Percentiles rank a stretch among this genome's conserved stretches.
Conservation (phyloP, 2,329 filamentous ascomycete species). For the Cryphonectria japonica region DNA sequence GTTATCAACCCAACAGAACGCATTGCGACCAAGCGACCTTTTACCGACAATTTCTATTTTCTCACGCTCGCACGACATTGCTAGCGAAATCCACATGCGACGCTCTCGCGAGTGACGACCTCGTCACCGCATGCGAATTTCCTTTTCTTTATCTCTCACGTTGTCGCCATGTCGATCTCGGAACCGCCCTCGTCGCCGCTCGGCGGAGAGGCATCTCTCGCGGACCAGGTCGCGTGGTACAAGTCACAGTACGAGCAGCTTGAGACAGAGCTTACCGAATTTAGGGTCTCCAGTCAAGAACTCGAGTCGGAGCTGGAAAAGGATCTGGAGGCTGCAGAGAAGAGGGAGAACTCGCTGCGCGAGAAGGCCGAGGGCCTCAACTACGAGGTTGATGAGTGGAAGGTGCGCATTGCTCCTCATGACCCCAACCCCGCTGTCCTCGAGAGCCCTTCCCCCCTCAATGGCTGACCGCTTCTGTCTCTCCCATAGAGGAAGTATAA, state of each 20-base stretch:
- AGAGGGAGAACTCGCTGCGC: slow-evolving; percentile 82
- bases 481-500: slow-evolving; percentile 84
- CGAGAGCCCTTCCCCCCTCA: not conserved
- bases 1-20: slow-evolving; percentile 20
- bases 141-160: slow-evolving; percentile 7
- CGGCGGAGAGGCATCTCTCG: slow-evolving; percentile 56
- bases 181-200: slow-evolving; percentile 68
- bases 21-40: slow-evolving; percentile 13
- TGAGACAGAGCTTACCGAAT: slow-evolving; percentile 89
- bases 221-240: slow-evolving; percentile 90
- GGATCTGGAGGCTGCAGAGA: slow-evolving; percentile 94
- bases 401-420: slow-evolving; percentile 61
- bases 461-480: slow-evolving; percentile 32
- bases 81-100: slow-evolving; percentile 27
- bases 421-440: not conserved
- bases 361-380: slow-evolving; percentile 83
- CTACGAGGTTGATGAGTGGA: slow-evolving; percentile 98
- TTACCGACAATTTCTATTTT: not conserved
- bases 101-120: slow-evolving; percentile 26
- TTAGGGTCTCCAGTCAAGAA: slow-evolving; percentile 91
- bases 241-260: slow-evolving; percentile 94
- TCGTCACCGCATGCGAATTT: slow-evolving; percentile 25
- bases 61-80: not conserved
- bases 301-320: slow-evolving; percentile 93
- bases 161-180: slow-evolving; percentile 47